Evolutionary conservation across 768 basidiomycete genomes (phyloP).

Genomic region (Pisolithus sp.): DNA sequence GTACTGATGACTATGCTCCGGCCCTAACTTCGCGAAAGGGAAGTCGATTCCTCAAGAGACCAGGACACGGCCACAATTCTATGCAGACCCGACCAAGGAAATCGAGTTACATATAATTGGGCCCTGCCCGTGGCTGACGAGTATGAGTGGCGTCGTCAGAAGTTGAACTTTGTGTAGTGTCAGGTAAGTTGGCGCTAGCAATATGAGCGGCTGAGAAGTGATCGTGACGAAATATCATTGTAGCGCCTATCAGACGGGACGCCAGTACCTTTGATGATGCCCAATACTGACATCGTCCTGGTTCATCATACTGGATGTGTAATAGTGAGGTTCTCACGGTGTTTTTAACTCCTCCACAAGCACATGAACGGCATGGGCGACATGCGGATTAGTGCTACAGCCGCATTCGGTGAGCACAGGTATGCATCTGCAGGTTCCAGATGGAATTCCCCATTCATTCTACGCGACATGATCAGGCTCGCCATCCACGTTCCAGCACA

Average conservation of each 20-base stretch:
- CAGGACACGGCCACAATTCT: slow-evolving; percentile 65
- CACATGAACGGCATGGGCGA: neutral
- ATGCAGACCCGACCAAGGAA: slow-evolving; percentile 84
- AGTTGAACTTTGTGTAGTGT: slow-evolving; percentile 25
- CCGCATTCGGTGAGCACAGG: neutral
- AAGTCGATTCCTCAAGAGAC: neutral
- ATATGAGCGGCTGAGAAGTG: slow-evolving; percentile 6
- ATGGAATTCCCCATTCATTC: slow-evolving; percentile 50
- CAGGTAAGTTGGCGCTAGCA: neutral
- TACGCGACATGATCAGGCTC: too few species aligned
- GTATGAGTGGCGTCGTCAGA: slow-evolving; percentile 84
- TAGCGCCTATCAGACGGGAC: too few species aligned
- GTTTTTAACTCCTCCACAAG: slow-evolving; percentile 61
- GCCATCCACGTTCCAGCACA: slow-evolving; percentile 64
- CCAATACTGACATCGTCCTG: slow-evolving; percentile 90
- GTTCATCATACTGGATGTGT: slow-evolving; percentile 38
- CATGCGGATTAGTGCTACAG: neutral
- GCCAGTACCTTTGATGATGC: slow-evolving; percentile 26
- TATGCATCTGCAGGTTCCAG: too few species aligned
- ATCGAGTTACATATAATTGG: slow-evolving; percentile 84
- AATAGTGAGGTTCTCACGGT: slow-evolving; percentile 44
- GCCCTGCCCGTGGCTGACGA: slow-evolving; percentile 67
- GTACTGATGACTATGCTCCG: slow-evolving; percentile 69
- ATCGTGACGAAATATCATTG: neutral
- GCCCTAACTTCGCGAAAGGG: slow-evolving; percentile 38